Conservation (phyloP, 352 stramenopile species). For the Globisporangium splendens region DNA sequence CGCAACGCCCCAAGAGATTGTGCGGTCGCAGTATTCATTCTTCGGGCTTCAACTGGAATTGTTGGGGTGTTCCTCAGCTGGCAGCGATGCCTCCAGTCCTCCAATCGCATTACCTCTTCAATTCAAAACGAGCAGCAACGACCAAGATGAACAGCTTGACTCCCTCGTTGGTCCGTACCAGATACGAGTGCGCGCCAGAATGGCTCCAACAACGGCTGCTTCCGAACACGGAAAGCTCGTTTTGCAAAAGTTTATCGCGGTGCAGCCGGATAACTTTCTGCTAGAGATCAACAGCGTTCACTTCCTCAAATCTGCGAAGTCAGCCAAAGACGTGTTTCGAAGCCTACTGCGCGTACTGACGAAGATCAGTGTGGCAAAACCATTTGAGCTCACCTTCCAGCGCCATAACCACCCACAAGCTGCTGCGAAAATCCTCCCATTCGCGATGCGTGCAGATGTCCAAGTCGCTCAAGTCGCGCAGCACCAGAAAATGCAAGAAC, state of each 20-base stretch:
- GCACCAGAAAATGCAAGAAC: conserved; percentile 27
- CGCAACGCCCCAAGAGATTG: background rate
- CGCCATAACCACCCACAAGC: conserved; percentile 53
- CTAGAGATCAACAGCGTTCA: conserved; percentile 45
- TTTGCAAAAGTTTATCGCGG: conserved; percentile 30
- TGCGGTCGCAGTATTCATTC: conserved; percentile 21
- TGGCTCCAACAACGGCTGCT: conserved; percentile 5
- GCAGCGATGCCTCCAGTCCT: background rate
- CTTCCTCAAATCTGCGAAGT: conserved; percentile 23
- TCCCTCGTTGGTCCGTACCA: conserved; percentile 29
- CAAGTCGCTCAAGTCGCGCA: conserved; percentile 48
- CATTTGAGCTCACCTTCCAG: conserved; percentile 47
- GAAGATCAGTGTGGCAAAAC: conserved; percentile 29
- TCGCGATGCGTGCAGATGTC: conserved; percentile 49
- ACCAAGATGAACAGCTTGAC: conserved; percentile 1
- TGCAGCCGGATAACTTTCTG: conserved; percentile 41
- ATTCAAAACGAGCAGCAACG: background rate
- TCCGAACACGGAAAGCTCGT: conserved; percentile 20
- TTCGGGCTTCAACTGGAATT: conserved; percentile 48
- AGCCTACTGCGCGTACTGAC: conserved; percentile 27
- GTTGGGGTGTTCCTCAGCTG: conserved; percentile 11
- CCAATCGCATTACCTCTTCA: background rate
- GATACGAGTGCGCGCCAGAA: conserved; percentile 27
- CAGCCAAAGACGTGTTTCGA: conserved; percentile 27
- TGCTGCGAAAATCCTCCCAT: conserved; percentile 51